Conservation (phyloP, 495 filamentous ascomycete genomes). For the Clohesyomyces aquaticus region DNA sequence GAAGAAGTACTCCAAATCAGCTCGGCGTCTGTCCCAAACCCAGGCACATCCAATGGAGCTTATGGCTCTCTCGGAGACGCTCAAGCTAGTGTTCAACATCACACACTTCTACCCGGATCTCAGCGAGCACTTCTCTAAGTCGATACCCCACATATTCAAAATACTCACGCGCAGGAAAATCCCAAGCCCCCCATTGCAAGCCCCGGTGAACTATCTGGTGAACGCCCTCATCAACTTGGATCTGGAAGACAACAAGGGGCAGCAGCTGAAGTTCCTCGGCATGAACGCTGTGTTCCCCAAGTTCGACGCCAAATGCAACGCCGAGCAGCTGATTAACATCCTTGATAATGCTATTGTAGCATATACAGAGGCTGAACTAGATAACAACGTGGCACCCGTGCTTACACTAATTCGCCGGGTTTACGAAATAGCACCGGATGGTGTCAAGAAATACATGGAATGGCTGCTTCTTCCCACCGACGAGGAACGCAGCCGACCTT, state of each 20-base stretch:
- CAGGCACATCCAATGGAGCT: slow-evolving; percentile 65
- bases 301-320: slow-evolving; percentile 60
- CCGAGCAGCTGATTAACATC: slow-evolving; percentile 72
- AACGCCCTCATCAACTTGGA: slow-evolving; percentile 82
- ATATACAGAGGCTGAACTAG: slow-evolving; percentile 69
- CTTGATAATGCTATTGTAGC: slow-evolving; percentile 65
- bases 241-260: slow-evolving; percentile 56
- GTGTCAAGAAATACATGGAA: slow-evolving; percentile 65
- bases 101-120: slow-evolving; percentile 70
- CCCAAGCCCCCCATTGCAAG: slow-evolving; percentile 61
- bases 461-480: slow-evolving; percentile 75
- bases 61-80: slow-evolving; percentile 78
- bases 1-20: slow-evolving; percentile 56
- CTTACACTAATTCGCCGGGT: slow-evolving; percentile 71
- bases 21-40: slow-evolving; percentile 24
- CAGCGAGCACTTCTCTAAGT: slow-evolving; percentile 61
- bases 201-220: slow-evolving; percentile 66
- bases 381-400: slow-evolving; percentile 69
- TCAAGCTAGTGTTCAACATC: slow-evolving; percentile 90
- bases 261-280: slow-evolving; percentile 30
- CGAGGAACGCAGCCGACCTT: slow-evolving; percentile 72
- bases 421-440: slow-evolving; percentile 71
- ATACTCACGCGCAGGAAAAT: slow-evolving; percentile 65
- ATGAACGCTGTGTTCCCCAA: slow-evolving; percentile 63
- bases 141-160: slow-evolving; percentile 72